Evolutionary conservation across 192 early-diverging fungal genomes (phyloP), one percentile per base, ranked within the genome.

Genomic region (Funneliformis mosseae): DNA sequence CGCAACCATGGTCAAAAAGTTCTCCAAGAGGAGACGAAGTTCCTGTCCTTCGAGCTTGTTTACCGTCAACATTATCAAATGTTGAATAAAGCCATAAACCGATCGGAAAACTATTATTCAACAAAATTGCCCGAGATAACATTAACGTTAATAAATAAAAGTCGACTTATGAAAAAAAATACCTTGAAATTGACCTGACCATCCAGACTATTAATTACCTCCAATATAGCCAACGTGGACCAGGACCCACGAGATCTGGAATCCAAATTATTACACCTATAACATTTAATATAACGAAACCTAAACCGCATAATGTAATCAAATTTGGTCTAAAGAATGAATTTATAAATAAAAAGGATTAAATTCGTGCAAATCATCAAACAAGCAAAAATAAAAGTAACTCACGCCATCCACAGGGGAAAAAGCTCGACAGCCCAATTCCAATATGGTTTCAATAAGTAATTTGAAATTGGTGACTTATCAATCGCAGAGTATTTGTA

Each of bases 341-440:
- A 64, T 62, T 46, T 41, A 28, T 45, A 64, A 48, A 33, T 62
- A 66, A 55, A 48, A 43, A 66, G 14, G 4, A 55, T 55, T 50
- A 55, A 16, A 16, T 16, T 50, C 12, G 11, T 50, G 46, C 59
- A 72, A 66, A 75, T 61, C 16, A 80, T 64, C 59, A 8, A 33
- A 16, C n/a, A 41, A 80, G 67, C 27, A 23, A 43, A 69, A 14
- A 66, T 12, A 28, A 79, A 71, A 80, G 23, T 4, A 64, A 94
- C 92, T 93, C 92, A 94, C 93, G 96, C 96, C 90, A 97, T 91
- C 95, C 95, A 97, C 82, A 93, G 85, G 21, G 96, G 96, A 83
- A 97, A 96, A 64, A 96, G 83, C 12, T 91, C 92, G 41, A 96
- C 92, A 21, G 92, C 91, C 90, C 93, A 94, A 82, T 94, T 94